Base-by-base conservation (phyloP, 208 protist genomes). In the Trypanosoma theileri region DNA sequence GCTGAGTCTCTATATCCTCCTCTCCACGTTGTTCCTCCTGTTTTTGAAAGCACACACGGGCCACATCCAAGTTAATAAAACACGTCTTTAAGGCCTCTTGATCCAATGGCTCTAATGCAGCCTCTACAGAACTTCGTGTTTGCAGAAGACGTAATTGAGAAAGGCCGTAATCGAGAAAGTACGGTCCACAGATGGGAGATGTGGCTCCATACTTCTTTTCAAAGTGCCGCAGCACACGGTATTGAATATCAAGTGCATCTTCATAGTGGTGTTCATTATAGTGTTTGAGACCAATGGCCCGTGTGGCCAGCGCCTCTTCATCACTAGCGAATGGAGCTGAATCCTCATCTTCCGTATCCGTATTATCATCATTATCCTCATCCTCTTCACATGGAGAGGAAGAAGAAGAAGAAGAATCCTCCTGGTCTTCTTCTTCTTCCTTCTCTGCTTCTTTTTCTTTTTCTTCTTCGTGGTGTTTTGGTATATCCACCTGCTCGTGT, bases 101-200 rank as follows among this genome's bases (percentile, higher is more conserved):
- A 62, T 92, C 86, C 14, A 80, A 71, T 9, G 89, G 84, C 69
- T 85, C 70, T 60, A 91, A 71, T 45, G 82, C 81, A 53, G 83
- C 84, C 53, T 91, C 86, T 28, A 91, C 75, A 46, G 70, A 78
- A 71, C 75, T 82, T 55, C 80, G 71, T 4, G 60, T 66, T 71
- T 93, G 88, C 24, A 94, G 57, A 21, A 92, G 46, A 17, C 91
- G 88, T 56, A 94, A 71, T 82, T 93, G 88, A 0, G 88, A 93
- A 52, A 96, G 84, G 16, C 86, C 91, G 83, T 96, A 96, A 78
- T 96, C 91, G 46, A 96, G 80, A 64, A 93, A 94, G 79, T 89
- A 94, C 44, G 75, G 69, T 56, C 88, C 88, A 51, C 80, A 88
- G 51, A 80, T 54, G 12, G 79, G 42, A 9, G 73, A 63, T 4